A percentile compares a stretch with the other conserved stretches of the same genome.
Conservation (phyloP, 2,329 filamentous ascomycete genomes). For the Botrytis byssoidea region DNA sequence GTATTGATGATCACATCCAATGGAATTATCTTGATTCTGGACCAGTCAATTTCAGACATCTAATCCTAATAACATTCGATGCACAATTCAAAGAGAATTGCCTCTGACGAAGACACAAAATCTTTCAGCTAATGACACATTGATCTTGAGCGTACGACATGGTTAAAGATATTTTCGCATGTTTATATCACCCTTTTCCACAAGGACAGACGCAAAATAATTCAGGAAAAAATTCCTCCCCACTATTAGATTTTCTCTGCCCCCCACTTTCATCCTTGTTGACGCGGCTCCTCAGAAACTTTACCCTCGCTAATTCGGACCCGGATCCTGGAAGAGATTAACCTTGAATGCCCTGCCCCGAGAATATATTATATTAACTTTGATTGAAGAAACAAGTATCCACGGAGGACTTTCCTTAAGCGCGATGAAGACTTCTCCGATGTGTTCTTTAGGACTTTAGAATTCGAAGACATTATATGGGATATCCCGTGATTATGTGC, state of each 20-base stretch:
- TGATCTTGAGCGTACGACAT: background rate
- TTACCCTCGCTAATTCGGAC: background rate
- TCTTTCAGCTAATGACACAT: background rate
- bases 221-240: background rate
- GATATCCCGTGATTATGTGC: background rate
- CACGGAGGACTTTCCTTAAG: background rate
- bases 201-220: background rate
- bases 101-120: background rate
- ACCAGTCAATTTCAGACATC: background rate
- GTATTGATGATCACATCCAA: background rate
- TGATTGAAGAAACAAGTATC: background rate
- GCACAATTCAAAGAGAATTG: background rate
- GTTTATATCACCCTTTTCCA: background rate
- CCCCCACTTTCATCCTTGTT: slow-evolving; percentile 1
- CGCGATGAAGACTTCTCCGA: background rate
- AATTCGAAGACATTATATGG: background rate
- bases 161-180: background rate
- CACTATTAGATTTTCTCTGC: background rate
- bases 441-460: background rate
- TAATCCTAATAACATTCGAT: background rate
- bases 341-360: background rate
- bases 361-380: background rate
- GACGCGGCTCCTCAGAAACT: background rate
- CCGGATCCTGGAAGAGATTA: background rate
- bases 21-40: background rate